Conservation (phyloP, 1,284 basidiomycete species). For the Porodaedalea pini region DNA sequence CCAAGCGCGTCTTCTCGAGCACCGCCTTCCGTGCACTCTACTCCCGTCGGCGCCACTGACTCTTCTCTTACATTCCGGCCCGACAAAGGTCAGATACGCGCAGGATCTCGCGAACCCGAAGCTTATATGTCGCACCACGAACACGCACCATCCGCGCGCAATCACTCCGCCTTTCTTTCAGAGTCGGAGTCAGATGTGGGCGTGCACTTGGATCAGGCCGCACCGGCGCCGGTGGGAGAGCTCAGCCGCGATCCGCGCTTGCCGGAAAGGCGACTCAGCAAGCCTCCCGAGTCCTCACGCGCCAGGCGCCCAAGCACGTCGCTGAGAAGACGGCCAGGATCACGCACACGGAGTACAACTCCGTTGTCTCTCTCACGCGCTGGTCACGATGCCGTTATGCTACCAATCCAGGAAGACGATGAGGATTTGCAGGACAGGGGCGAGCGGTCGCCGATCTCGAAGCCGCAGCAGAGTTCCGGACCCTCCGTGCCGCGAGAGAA, state of each 20-base stretch:
- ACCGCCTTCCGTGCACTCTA: neutral
- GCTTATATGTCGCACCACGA: neutral
- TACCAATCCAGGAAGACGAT: constrained; percentile 10
- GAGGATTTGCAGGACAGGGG: constrained; percentile 16
- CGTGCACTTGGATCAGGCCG: neutral
- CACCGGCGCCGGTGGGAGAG: neutral
- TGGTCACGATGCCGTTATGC: constrained; percentile 9
- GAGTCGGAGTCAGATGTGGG: neutral
- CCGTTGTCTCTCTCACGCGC: constrained; percentile 3
- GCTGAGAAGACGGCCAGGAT: neutral
- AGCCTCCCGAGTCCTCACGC: neutral
- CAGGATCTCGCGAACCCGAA: neutral
- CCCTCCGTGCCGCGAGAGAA: constrained; percentile 1
- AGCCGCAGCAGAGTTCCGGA: constrained; percentile 1
- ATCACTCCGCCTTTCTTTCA: neutral
- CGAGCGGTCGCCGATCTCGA: constrained; percentile 17
- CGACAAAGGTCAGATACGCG: neutral
- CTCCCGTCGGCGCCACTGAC: neutral
- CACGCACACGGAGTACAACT: neutral
- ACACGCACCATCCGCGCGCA: neutral
- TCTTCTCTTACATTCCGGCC: neutral
- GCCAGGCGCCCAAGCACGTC: neutral
- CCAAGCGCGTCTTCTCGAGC: neutral
- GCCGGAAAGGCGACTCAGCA: neutral
- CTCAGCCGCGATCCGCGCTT: constrained; percentile 1